Base-by-base conservation (phyloP, 495 filamentous ascomycete species). In the Neurospora terricola region DNA sequence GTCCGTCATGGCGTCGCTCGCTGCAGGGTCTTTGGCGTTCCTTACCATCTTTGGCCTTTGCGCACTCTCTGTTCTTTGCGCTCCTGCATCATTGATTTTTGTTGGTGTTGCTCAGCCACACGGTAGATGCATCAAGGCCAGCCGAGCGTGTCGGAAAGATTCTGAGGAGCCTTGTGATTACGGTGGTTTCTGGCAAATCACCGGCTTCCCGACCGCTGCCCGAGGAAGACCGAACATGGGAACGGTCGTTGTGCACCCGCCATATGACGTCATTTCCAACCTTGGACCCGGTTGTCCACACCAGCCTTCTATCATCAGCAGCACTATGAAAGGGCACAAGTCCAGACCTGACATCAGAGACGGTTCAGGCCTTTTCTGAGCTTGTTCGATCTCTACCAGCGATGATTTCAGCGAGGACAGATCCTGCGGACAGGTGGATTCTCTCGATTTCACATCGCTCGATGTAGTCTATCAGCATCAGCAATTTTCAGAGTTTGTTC, bases 1-100 rank as follows among this genome's bases (percentile, higher is more conserved):
- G 73, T 72, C 73, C 70, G 48, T 30, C 70, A 72, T 74, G 70
- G 73, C 73, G 73, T 74, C 27, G 70, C 27, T 74, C 70, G 70
- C 70, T 74, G 73, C 73, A 74, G 73, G 73, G 73, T 74, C 73
- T 66, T 66, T 66, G 54, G 27, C 27, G 14, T 36, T 66, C 54
- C 7, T 18, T 66, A 34, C 54, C 54, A 14, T 66, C 27, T 34
- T 66, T 66, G 54, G 54, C 54, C 27, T 34, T 62, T 34, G 54
- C 23, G 54, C 54, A 16, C 23, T 27, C 23, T 62, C 54, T 16
- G 54, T 62, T 34, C 12, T 66, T 27, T 34, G 54, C 54, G 7
- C 54, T 66, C 30, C 54, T 66, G 54, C 54, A 66, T 66, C 54
- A 66, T 66, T 34, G 14, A 18, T 66, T 18, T 59, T 66, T 66